Evolutionary conservation across 768 basidiomycete species (phyloP), one percentile per base, ranked within the genome.

Genomic region (Lactifluus echinatus): DNA sequence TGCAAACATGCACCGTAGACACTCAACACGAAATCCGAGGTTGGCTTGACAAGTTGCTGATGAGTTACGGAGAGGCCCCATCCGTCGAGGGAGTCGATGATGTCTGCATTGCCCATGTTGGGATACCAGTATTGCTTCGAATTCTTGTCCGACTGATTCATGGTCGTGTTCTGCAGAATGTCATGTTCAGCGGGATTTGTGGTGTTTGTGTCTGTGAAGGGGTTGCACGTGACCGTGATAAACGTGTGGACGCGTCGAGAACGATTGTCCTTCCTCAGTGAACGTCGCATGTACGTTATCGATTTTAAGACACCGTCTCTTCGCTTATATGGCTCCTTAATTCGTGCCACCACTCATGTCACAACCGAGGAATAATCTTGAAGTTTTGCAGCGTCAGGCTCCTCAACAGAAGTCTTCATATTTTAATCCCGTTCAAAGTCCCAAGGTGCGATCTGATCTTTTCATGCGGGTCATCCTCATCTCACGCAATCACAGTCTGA

Each of bases 1-100:
- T 84, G 77, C 40, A 92, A 76, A 66, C 87, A 87, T 8, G 83
- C 80, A 57, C 74, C 76, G 70, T 86, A 91, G 19, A 90, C 78
- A 50, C 72, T 74, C 36, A 83, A 76, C 29, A 90, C 85, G 62
- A 89, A 87, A 42, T 89, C 86, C 0, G 82, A 65, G 1, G 80
- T 80, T 1, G 89, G 89, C 17, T 77, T 76, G 42, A 76, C 66
- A 42, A 92, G 81, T 61, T 89, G 85, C 50, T 87, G 83, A 45
- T 77, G 76, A 62, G 77, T 82, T 33, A 89, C 76, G 8, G 79
- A 72, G 29, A 89, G 73, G 1, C 82, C 84, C 85, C 88, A 89
- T 23, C 78, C 81, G 5, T 76, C 72, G 24, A 92, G 77, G 2
- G 84, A 76, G 49, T 75, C 70, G 37, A 85, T 78, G 31, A 90